Base-by-base conservation (phyloP, 2,329 filamentous ascomycete genomes). In the Rhexocercosporidium sp. region DNA sequence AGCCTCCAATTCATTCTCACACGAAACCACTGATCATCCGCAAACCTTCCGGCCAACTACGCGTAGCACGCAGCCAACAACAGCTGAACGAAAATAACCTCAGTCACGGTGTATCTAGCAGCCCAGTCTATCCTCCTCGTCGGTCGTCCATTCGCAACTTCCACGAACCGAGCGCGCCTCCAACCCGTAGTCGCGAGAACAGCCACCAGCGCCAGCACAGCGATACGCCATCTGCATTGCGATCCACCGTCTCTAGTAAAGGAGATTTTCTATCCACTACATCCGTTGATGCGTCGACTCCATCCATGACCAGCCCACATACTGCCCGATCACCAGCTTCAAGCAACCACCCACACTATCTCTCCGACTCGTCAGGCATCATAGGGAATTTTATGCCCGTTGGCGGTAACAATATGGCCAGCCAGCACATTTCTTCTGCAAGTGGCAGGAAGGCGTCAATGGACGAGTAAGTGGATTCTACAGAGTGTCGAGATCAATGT, bases 371-470 rank as follows among this genome's bases (percentile, higher is more conserved):
- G 11, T 69, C 70, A n/a, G 68, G 59, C 2, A 71, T 74, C 57
- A 71, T 74, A 39, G 74, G 74, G 44, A 69, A 75, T 51, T 75
- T 75, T 56, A 56, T 75, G 20, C 70, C 72, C 12, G 64, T 73
- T 39, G 62, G 66, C 41, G n/a, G 49, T 18, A 29, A 27, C 16
- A 51, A 66, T 27, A 59, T 69, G 46, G 44, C 62, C n/a, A 64
- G 34, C 39, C 31, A 57, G 31, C 57, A 39, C 29, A 8, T 29
- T 44, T n/a, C 14, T 25, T 37, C 51, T 37, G 41, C 51, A 3
- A 59, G 34, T 29, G 25, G 34, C 9, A 59, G 29, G 3, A 47
- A 41, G 46, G 34, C 12, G 1, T 44, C 46, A 37, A 49, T 59
- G 29, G 25, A 64, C 49, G 47, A 49, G 68, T 69, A 59, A 64